Conservation (phyloP, 495 filamentous ascomycete species). For the Penicillium atrosanguineum region DNA sequence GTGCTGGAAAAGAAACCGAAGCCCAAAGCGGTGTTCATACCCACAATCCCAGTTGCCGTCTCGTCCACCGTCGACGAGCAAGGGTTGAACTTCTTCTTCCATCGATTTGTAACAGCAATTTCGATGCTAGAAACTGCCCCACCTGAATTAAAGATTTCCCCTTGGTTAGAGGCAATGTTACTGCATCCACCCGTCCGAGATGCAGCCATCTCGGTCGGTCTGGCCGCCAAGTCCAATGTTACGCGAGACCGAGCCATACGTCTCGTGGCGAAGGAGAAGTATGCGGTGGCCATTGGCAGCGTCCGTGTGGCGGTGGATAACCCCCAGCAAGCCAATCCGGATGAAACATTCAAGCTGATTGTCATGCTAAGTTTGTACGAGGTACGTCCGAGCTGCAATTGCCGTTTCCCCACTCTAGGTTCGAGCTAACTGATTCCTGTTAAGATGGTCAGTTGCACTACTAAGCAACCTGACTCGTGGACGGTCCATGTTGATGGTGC, state of each 20-base stretch:
- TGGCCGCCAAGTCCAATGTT: constrained; percentile 27
- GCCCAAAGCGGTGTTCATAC: background rate
- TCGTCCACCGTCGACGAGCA: constrained; percentile 14
- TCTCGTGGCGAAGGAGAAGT: constrained; percentile 21
- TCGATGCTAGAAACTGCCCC: background rate
- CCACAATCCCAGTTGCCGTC: constrained; percentile 4
- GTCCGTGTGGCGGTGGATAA: constrained; percentile 19
- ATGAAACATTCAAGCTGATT: constrained; percentile 15
- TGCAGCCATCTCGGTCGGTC: constrained; percentile 22
- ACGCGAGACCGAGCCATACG: constrained; percentile 15
- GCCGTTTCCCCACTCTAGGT: background rate
- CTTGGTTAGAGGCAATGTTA: constrained; percentile 2
- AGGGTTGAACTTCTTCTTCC: constrained; percentile 21
- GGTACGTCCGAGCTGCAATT: constrained; percentile 8
- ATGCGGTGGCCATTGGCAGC: constrained; percentile 13
- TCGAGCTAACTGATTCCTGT: background rate
- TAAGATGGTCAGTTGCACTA: constrained; percentile 26
- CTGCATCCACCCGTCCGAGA: constrained; percentile 13
- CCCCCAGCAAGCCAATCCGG: constrained; percentile 9
- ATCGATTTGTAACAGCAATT: constrained; percentile 14
- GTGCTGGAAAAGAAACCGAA: background rate
- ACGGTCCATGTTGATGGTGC: constrained; percentile 22
- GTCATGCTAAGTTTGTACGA: constrained; percentile 24
- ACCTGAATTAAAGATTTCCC: background rate
- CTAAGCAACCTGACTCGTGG: constrained; percentile 19